Percentiles rank a stretch among this genome's conserved stretches.
phyloP scores from a whole-genome alignment of 2,329 filamentous ascomycete genomes.

The Sporothrix inflata region DNA sequence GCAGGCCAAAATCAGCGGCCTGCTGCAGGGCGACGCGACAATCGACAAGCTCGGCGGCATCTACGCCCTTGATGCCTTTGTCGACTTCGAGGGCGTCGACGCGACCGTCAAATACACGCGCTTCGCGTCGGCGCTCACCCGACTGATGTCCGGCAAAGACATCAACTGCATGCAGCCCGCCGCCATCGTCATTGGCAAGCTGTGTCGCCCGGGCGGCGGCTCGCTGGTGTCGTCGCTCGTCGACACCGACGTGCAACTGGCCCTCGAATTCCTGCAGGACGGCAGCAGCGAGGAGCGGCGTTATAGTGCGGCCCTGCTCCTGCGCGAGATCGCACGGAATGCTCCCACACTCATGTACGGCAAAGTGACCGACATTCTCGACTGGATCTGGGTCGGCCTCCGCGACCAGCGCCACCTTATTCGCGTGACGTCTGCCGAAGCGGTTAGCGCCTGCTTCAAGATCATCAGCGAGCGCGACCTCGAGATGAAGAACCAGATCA shows the following conservation, averaged over 20 bases:
- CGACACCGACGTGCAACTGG: constrained; percentile 94
- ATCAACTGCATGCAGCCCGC: constrained; percentile 88
- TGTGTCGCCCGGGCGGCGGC: constrained; percentile 90
- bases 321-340: constrained; percentile 87
- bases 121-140: constrained; percentile 88
- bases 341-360: constrained; percentile 95
- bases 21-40: constrained; percentile 84
- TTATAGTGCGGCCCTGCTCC: constrained; percentile 88
- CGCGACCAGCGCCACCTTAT: constrained; percentile 90
- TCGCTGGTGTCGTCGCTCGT: constrained; percentile 94
- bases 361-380: constrained; percentile 92
- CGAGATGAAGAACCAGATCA: constrained; percentile 83
- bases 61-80: constrained; percentile 86
- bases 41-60: constrained; percentile 90
- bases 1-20: constrained; percentile 59
- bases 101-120: constrained; percentile 90
- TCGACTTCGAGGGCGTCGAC: constrained; percentile 96
- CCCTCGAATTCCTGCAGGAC: constrained; percentile 94
- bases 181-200: constrained; percentile 82
- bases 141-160: constrained; percentile 87
- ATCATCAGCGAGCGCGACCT: constrained; percentile 94
- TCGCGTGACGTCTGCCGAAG: constrained; percentile 86
- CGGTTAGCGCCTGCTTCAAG: constrained; percentile 91
- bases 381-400: constrained; percentile 93
- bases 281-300: constrained; percentile 91